phyloP scores from a whole-genome alignment of 352 stramenopile species.

The Pythium scleroteichum region DNA sequence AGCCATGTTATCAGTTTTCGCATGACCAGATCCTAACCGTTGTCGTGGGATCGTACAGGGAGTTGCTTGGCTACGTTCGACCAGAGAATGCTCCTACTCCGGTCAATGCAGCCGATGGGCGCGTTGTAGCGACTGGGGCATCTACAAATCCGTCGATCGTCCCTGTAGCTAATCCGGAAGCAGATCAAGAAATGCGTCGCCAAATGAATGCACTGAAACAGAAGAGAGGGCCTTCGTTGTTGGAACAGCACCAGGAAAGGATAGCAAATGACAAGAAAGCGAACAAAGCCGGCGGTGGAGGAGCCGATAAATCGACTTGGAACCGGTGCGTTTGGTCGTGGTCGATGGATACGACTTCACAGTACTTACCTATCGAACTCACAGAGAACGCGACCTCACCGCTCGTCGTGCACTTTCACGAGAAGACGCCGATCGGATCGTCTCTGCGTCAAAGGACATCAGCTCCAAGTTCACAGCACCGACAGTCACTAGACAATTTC shows the following conservation, averaged over 20 bases:
- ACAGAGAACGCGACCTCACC: slow-evolving; percentile 73
- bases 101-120: slow-evolving; percentile 4
- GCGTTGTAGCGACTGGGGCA: slow-evolving; percentile 15
- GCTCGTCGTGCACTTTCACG: slow-evolving; percentile 59
- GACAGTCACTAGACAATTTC: slow-evolving; percentile 81
- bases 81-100: slow-evolving; percentile 58
- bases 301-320: slow-evolving; percentile 34
- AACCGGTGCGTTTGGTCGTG: slow-evolving; percentile 45
- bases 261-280: slow-evolving; percentile 43
- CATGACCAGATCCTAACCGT: not conserved
- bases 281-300: slow-evolving; percentile 20
- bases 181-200: slow-evolving; percentile 64
- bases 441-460: slow-evolving; percentile 75
- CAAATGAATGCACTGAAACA: slow-evolving; percentile 69
- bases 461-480: slow-evolving; percentile 86
- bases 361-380: not conserved
- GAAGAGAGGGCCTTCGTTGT: slow-evolving; percentile 61
- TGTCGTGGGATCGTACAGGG: slow-evolving; percentile 32
- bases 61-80: slow-evolving; percentile 80
- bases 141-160: slow-evolving; percentile 67
- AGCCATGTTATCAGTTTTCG: not conserved
- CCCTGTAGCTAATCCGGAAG: slow-evolving; percentile 60
- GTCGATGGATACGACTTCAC: not conserved
- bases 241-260: slow-evolving; percentile 80
- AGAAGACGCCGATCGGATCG: slow-evolving; percentile 71